A percentile compares a stretch with the other conserved stretches of the same genome.
These are phyloP conservation scores for Spathaspora sp. DNA, from an alignment of 805 yeast species.

Conservation along the genomic window DNA sequence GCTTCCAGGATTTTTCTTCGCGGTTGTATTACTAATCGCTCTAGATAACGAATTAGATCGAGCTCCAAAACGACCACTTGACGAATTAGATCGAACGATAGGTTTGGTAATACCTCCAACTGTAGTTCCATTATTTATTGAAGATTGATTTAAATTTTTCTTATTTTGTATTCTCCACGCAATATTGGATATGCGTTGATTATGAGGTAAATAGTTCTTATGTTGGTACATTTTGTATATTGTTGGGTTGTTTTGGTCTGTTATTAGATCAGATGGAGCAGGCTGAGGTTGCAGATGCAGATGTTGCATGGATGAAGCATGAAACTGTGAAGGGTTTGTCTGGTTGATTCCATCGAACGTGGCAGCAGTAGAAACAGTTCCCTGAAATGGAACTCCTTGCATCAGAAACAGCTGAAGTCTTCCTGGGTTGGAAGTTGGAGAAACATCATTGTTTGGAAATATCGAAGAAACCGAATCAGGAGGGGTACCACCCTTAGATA, in stretches of 20 bases:
- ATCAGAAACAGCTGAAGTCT: background rate
- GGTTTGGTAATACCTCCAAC: slow-evolving; percentile 5
- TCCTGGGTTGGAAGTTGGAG: slow-evolving; percentile 1
- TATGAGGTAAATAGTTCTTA: slow-evolving; percentile 40
- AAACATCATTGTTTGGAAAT: background rate
- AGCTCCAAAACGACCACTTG: slow-evolving; percentile 4
- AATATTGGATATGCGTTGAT: slow-evolving; percentile 37
- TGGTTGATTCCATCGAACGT: background rate
- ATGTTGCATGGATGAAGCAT: background rate
- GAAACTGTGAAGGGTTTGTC: background rate
- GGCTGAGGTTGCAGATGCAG: slow-evolving; percentile 4
- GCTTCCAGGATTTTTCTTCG: background rate
- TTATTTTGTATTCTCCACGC: slow-evolving; percentile 45
- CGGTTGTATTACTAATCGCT: background rate
- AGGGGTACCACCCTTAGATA: background rate
- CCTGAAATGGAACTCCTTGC: background rate
- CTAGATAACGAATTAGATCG: slow-evolving; percentile 3
- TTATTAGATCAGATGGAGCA: slow-evolving; percentile 4
- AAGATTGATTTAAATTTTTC: slow-evolving; percentile 12
- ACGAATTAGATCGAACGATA: slow-evolving; percentile 2
- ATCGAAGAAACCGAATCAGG: background rate
- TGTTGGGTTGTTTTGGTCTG: slow-evolving; percentile 14
- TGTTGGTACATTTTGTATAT: slow-evolving; percentile 39
- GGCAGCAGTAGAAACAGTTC: background rate
- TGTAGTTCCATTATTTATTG: background rate